Evolutionary conservation across 1,139 yeast genomes (phyloP).

Genomic region (Schizosaccharomyces versatilis): DNA sequence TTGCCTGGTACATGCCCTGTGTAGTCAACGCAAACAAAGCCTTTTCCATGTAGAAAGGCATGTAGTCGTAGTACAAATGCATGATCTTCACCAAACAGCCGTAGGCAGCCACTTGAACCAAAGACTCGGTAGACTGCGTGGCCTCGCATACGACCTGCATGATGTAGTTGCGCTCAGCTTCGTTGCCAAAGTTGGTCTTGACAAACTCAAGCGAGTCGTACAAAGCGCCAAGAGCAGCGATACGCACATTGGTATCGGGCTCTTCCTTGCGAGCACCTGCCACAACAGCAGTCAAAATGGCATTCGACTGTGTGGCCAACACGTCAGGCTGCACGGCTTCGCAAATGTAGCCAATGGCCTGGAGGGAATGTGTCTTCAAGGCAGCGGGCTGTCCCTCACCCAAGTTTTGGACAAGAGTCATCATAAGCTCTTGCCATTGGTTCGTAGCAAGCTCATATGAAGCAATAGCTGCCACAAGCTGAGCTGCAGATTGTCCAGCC

Average conservation of each 20-base stretch:
- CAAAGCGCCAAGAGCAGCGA: slow-evolving; percentile 78
- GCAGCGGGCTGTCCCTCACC: slow-evolving; percentile 33
- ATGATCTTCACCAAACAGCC: slow-evolving; percentile 87
- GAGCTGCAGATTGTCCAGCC: slow-evolving; percentile 80
- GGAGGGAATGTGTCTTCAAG: slow-evolving; percentile 65
- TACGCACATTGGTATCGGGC: slow-evolving; percentile 49
- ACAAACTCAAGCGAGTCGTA: slow-evolving; percentile 82
- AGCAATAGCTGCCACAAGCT: slow-evolving; percentile 87
- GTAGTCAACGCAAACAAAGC: slow-evolving; percentile 81
- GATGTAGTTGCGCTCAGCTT: slow-evolving; percentile 85
- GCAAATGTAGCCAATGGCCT: slow-evolving; percentile 86
- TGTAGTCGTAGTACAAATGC: slow-evolving; percentile 67
- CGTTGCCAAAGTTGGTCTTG: slow-evolving; percentile 66
- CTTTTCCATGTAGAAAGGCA: slow-evolving; percentile 92
- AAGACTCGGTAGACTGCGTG: slow-evolving; percentile 65
- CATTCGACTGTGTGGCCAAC: slow-evolving; percentile 70
- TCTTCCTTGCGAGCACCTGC: slow-evolving; percentile 85
- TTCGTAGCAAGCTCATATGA: slow-evolving; percentile 73
- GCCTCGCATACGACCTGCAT: slow-evolving; percentile 99
- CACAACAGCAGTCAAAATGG: slow-evolving; percentile 80
- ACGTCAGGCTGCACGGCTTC: slow-evolving; percentile 78
- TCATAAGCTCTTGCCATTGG: slow-evolving; percentile 76
- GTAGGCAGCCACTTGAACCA: slow-evolving; percentile 80
- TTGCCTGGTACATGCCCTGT: slow-evolving; percentile 68
- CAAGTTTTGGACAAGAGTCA: slow-evolving; percentile 66